These are phyloP conservation scores for Extremus antarcticus DNA, from an alignment of 495 filamentous ascomycete genomes.

Conservation along the genomic window DNA sequence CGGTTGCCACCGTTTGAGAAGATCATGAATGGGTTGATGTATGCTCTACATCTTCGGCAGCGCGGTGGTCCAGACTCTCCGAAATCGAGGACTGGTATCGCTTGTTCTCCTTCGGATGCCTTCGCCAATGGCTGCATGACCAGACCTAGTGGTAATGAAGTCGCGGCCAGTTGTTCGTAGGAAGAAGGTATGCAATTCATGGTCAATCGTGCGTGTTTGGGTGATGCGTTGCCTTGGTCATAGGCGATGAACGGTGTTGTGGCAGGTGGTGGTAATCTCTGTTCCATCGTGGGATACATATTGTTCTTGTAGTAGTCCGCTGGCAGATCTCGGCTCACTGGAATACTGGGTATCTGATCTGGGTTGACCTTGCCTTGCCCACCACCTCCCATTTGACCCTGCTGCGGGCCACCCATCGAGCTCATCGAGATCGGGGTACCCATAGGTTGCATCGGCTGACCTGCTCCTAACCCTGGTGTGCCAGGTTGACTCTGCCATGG, in stretches of 20 bases:
- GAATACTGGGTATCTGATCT: conserved; percentile 88
- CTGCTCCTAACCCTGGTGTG: neutral
- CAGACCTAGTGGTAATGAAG: conserved; percentile 75
- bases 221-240: conserved; percentile 94
- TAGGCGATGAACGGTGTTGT: conserved; percentile 81
- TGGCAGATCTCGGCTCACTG: conserved; percentile 66
- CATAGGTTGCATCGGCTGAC: conserved; percentile 42
- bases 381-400: conserved; percentile 21
- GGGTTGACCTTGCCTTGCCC: conserved; percentile 75
- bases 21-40: conserved; percentile 98
- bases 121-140: conserved; percentile 81
- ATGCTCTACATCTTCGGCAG: conserved; percentile 86
- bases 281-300: conserved; percentile 89
- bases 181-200: conserved; percentile 84
- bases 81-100: conserved; percentile 90
- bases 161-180: conserved; percentile 65
- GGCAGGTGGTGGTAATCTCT: conserved; percentile 78
- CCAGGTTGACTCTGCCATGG: conserved; percentile 5
- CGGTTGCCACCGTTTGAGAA: conserved; percentile 90
- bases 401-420: conserved; percentile 12
- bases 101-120: conserved; percentile 71
- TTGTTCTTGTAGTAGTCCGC: conserved; percentile 76
- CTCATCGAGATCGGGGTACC: conserved; percentile 33
- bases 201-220: conserved; percentile 82
- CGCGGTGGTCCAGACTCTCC: conserved; percentile 83